A percentile compares a stretch with the other conserved stretches of the same genome.
These are phyloP conservation scores for Russula brevipes DNA, from an alignment of 768 basidiomycete species.

Conservation along the genomic window DNA sequence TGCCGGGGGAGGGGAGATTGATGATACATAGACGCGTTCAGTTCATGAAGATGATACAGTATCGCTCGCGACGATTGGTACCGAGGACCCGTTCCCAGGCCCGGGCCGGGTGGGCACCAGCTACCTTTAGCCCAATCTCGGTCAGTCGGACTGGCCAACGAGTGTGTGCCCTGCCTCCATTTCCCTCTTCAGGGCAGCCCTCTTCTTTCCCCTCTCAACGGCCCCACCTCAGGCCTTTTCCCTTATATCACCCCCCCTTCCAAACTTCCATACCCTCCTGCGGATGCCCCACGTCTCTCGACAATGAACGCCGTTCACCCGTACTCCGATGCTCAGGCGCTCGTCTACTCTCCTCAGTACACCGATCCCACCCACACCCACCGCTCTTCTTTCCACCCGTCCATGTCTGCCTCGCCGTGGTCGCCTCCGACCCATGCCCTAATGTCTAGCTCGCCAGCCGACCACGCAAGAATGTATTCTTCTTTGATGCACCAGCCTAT, in stretches of 20 bases:
- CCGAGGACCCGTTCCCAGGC: conserved; percentile 9
- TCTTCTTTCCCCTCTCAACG: conserved; percentile 16
- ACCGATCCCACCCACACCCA: conserved; percentile 24
- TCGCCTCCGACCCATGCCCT: conserved; percentile 24
- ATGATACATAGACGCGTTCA: not conserved
- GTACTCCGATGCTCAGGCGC: conserved; percentile 23
- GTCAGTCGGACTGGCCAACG: conserved; percentile 2
- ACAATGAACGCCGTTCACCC: conserved; percentile 24
- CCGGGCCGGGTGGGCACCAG: conserved; percentile 11
- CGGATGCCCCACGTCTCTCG: conserved; percentile 23
- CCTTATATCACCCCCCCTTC: conserved; percentile 21
- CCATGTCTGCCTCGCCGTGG: conserved; percentile 27
- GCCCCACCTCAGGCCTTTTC: conserved; percentile 9
- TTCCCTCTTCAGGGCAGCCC: conserved; percentile 15
- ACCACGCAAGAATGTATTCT: conserved; percentile 26
- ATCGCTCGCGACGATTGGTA: not conserved
- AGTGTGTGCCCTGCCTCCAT: conserved; percentile 13
- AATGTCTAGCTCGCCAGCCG: conserved; percentile 22
- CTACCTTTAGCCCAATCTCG: conserved; percentile 12
- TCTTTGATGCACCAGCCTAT: conserved; percentile 27
- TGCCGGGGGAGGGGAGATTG: not conserved
- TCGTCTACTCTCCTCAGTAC: conserved; percentile 23
- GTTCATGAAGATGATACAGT: conserved; percentile 13
- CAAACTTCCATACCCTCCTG: conserved; percentile 14
- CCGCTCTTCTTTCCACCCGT: conserved; percentile 20